A percentile compares a stretch with the other conserved stretches of the same genome.
phyloP scores from a whole-genome alignment of 768 basidiomycete genomes.

The Rhodocollybia butyracea region DNA sequence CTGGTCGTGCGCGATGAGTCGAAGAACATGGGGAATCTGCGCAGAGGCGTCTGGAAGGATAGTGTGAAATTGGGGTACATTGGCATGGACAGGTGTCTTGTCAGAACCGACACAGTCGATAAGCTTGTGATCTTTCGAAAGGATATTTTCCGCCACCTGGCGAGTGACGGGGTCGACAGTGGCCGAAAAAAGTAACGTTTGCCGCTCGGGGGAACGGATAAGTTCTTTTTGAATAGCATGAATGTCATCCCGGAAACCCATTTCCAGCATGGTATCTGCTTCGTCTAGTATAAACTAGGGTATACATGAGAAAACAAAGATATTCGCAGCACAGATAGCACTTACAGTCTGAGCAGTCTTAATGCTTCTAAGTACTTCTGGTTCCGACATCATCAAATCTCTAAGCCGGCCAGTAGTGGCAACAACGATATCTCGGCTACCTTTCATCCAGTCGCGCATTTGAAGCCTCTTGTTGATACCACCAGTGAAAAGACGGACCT shows the following conservation, averaged over 20 bases:
- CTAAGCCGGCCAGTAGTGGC: slow-evolving; percentile 86
- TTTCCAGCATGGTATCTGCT: slow-evolving; percentile 85
- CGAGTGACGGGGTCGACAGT: slow-evolving; percentile 74
- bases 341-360: slow-evolving; percentile 57
- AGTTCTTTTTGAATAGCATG: slow-evolving; percentile 64
- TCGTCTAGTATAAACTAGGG: slow-evolving; percentile 85
- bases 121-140: slow-evolving; percentile 61
- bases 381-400: slow-evolving; percentile 64
- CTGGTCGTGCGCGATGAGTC: slow-evolving; percentile 87
- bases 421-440: slow-evolving; percentile 78
- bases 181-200: slow-evolving; percentile 91
- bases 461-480: slow-evolving; percentile 67
- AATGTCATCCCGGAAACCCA: slow-evolving; percentile 90
- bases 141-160: slow-evolving; percentile 58
- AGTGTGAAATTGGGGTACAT: slow-evolving; percentile 82
- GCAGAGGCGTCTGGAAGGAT: slow-evolving; percentile 60
- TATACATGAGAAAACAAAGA: slow-evolving; percentile 6
- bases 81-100: slow-evolving; percentile 62
- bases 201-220: slow-evolving; percentile 63
- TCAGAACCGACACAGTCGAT: slow-evolving; percentile 70
- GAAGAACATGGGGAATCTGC: slow-evolving; percentile 76
- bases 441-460: slow-evolving; percentile 60
- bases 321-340: slow-evolving; percentile 9
- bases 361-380: slow-evolving; percentile 51
- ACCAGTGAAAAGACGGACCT: slow-evolving; percentile 75